phyloP scores from a whole-genome alignment of 129 eudicot species.

The Centrapalus pauciflorus region DNA sequence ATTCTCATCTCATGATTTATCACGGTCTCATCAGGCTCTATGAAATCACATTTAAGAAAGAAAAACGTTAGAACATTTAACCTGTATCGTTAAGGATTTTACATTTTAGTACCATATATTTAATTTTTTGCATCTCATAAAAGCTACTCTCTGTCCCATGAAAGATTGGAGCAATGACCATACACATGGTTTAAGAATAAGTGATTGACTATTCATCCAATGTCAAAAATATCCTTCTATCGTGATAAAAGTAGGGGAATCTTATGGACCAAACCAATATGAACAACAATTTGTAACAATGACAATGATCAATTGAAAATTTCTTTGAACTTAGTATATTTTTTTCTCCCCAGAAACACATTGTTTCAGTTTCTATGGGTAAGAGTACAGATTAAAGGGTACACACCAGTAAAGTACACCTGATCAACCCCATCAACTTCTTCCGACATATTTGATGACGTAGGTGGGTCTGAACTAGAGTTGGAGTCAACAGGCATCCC shows the following conservation, averaged over 20 bases:
- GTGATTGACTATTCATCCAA: background rate
- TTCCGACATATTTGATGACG: slow-evolving; percentile 53
- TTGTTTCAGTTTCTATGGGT: too few species aligned
- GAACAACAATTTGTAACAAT: background rate
- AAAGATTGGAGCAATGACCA: background rate
- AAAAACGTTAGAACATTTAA: background rate
- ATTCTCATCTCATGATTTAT: slow-evolving; percentile 63
- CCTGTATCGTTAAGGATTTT: background rate
- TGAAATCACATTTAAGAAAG: slow-evolving; percentile 1
- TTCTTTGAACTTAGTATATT: slow-evolving; percentile 4
- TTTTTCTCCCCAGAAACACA: too few species aligned
- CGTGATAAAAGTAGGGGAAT: background rate
- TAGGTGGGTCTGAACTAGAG: slow-evolving; percentile 55
- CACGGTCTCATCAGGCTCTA: slow-evolving; percentile 42
- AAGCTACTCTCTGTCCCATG: background rate
- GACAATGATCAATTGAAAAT: background rate
- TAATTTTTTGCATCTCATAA: background rate
- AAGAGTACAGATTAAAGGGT: too few species aligned
- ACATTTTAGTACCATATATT: background rate
- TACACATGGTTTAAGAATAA: background rate
- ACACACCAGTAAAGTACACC: slow-evolving; percentile 30
- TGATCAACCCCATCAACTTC: slow-evolving; percentile 60
- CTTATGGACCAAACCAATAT: background rate
- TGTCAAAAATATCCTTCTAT: background rate
- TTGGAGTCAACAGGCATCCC: slow-evolving; percentile 46